phyloP scores from a whole-genome alignment of 192 early-diverging fungal species.

The Rhizoclosmatium globosum region DNA sequence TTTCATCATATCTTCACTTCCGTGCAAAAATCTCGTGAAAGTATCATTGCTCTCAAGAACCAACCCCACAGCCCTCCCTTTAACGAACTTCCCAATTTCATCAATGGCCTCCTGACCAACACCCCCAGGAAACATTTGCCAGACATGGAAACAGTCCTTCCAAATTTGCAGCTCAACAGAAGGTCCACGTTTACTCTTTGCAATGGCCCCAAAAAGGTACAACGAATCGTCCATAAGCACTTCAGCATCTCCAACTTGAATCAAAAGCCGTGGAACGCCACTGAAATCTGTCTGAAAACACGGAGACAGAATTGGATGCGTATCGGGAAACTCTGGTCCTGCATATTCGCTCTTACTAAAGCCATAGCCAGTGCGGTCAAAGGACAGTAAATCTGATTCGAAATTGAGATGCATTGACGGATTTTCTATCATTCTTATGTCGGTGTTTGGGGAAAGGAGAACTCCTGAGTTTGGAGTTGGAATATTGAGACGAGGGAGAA shows the following conservation, averaged over 20 bases:
- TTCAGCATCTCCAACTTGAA: slow-evolving; percentile 55
- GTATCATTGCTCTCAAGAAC: too few relatives aligned
- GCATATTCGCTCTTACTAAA: slow-evolving; percentile 42
- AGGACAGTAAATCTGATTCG: slow-evolving; percentile 41
- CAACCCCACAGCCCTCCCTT: too few relatives aligned
- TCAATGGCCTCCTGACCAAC: too few relatives aligned
- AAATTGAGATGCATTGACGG: slow-evolving; percentile 36
- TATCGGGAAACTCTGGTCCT: not conserved
- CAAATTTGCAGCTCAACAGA: slow-evolving; percentile 40
- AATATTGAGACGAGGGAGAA: slow-evolving; percentile 55
- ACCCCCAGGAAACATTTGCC: slow-evolving; percentile 18
- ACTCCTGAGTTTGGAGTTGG: slow-evolving; percentile 62
- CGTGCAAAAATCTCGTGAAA: too few relatives aligned
- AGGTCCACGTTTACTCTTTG: not conserved
- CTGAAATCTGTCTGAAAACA: slow-evolving; percentile 26
- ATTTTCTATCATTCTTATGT: slow-evolving; percentile 1
- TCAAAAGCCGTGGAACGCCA: slow-evolving; percentile 44
- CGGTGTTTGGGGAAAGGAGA: slow-evolving; percentile 56
- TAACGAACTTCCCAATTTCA: too few relatives aligned
- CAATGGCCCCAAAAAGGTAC: slow-evolving; percentile 21
- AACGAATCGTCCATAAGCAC: slow-evolving; percentile 51
- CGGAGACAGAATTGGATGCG: slow-evolving; percentile 42
- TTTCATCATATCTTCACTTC: too few relatives aligned
- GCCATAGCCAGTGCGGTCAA: slow-evolving; percentile 38
- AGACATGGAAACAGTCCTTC: slow-evolving; percentile 51